Evolutionary conservation across 2,329 filamentous ascomycete species (phyloP).

Genomic region (Didymellaceae sp.): DNA sequence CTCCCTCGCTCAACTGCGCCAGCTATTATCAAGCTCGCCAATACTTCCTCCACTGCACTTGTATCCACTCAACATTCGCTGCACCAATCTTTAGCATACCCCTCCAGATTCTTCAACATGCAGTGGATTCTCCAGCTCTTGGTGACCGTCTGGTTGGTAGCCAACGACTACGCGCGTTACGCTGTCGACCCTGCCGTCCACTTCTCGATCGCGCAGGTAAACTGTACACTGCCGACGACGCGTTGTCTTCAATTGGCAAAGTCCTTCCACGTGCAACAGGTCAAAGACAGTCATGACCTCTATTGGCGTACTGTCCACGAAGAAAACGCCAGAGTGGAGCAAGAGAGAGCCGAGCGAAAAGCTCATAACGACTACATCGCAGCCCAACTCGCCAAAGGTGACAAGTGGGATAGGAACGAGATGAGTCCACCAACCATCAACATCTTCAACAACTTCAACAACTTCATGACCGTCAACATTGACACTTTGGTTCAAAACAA

Average conservation of each 20-base stretch:
- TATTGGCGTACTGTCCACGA: conserved; percentile 2
- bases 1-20: not conserved
- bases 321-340: not conserved
- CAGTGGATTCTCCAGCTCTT: not conserved
- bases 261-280: not conserved
- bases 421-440: conserved; percentile 2
- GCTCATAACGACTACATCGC: not conserved
- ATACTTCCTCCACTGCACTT: not conserved
- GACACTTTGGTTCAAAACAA: not conserved
- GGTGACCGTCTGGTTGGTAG: not conserved
- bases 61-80: not conserved
- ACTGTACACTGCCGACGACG: not conserved
- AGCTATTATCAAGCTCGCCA: not conserved
- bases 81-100: not conserved
- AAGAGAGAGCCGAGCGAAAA: not conserved
- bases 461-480: not conserved
- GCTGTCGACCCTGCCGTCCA: not conserved
- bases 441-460: not conserved
- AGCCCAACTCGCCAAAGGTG: conserved; percentile 1
- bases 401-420: conserved; percentile 8
- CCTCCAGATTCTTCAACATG: not conserved
- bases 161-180: not conserved
- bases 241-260: conserved; percentile 1
- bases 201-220: not conserved
- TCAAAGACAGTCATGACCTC: not conserved